phyloP scores from a whole-genome alignment of 192 early-diverging fungal species.

The Diversispora epigaea region DNA sequence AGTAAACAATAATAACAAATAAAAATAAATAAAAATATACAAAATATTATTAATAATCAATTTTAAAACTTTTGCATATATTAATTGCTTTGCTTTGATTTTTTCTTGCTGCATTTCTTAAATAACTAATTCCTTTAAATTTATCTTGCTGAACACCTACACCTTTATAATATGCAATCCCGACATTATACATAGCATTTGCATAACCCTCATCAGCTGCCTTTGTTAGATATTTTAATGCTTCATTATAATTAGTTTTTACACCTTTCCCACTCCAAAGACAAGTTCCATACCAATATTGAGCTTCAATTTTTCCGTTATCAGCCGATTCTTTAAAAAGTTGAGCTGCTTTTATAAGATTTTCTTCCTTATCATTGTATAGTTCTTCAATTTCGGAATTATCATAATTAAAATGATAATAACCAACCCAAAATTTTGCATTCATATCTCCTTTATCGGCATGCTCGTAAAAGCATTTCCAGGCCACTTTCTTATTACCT shows the following conservation, averaged over 20 bases:
- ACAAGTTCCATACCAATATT: background rate
- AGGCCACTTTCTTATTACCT: background rate
- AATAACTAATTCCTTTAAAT: background rate
- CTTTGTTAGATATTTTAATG: background rate
- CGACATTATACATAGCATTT: constrained; percentile 8
- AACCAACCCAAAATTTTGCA: constrained; percentile 14
- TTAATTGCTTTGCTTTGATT: background rate
- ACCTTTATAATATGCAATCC: background rate
- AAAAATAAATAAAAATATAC: no score
- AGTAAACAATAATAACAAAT: no score
- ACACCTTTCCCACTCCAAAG: background rate
- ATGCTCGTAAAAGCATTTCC: background rate
- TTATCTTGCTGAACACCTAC: background rate
- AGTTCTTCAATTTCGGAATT: background rate
- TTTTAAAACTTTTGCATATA: no score
- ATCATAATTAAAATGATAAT: background rate
- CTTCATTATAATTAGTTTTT: background rate
- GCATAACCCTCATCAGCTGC: background rate
- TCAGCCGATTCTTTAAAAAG: constrained; percentile 9
- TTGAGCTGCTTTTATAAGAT: background rate
- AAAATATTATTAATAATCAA: no score
- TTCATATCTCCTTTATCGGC: background rate
- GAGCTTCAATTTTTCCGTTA: background rate
- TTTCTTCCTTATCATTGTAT: background rate
- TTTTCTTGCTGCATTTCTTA: background rate